These are phyloP conservation scores for Xylaria sp. DNA, from an alignment of 2,329 filamentous ascomycete species.

Conservation along the genomic window DNA sequence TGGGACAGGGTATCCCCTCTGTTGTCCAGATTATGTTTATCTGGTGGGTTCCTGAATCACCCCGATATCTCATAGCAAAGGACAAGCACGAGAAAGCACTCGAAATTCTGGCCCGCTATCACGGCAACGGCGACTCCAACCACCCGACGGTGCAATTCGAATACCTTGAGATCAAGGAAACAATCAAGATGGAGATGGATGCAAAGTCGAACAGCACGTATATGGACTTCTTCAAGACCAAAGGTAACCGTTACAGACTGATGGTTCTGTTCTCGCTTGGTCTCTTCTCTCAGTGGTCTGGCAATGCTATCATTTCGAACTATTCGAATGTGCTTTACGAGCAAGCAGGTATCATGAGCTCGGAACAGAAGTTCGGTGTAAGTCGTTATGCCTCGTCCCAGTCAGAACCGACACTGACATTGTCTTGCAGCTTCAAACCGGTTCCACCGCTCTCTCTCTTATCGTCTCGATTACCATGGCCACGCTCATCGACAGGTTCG, in stretches of 20 bases:
- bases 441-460: constrained; percentile 57
- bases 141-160: constrained; percentile 63
- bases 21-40: constrained; percentile 56
- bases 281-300: constrained; percentile 65
- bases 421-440: constrained; percentile 49
- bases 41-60: constrained; percentile 46
- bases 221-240: constrained; percentile 59
- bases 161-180: constrained; percentile 64
- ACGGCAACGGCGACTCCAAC: constrained; percentile 58
- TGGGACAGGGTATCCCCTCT: constrained; percentile 54
- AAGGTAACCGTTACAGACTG: constrained; percentile 62
- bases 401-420: constrained; percentile 28
- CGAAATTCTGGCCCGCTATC: constrained; percentile 59
- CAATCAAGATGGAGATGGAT: constrained; percentile 57
- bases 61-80: constrained; percentile 55
- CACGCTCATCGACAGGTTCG: constrained; percentile 59
- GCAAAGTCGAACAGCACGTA: constrained; percentile 55
- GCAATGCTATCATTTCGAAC: constrained; percentile 65
- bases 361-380: constrained; percentile 52
- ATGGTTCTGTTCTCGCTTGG: constrained; percentile 59
- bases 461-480: constrained; percentile 58
- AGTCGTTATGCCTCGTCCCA: constrained; percentile 13
- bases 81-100: constrained; percentile 61
- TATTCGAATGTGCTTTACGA: constrained; percentile 61
- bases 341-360: constrained; percentile 56